phyloP scores from a whole-genome alignment of 495 filamentous ascomycete species.

The Lichina pygmaea region DNA sequence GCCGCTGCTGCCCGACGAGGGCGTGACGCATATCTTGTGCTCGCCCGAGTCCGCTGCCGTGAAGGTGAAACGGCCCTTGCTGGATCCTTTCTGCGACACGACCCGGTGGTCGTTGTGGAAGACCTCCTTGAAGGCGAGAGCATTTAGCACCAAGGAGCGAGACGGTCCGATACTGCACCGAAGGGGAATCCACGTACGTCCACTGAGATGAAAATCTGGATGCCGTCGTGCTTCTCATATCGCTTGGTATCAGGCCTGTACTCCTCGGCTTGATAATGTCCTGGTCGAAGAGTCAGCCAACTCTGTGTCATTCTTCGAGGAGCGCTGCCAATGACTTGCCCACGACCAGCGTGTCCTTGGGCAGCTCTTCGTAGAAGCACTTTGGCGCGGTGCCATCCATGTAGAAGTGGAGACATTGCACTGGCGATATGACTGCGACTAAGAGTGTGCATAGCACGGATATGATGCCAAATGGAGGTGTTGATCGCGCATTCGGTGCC shows the following conservation, averaged over 20 bases:
- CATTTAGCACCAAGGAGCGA: not conserved
- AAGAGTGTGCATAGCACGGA: not conserved
- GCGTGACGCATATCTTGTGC: constrained; percentile 83
- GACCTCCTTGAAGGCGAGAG: constrained; percentile 27
- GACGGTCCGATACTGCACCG: not conserved
- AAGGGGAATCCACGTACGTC: constrained; percentile 22
- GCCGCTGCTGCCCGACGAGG: constrained; percentile 30
- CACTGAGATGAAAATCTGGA: constrained; percentile 73
- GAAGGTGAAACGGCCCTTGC: constrained; percentile 81
- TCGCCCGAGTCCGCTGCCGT: constrained; percentile 78
- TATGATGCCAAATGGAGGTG: too few species aligned
- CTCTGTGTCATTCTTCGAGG: not conserved
- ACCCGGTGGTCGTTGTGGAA: constrained; percentile 98
- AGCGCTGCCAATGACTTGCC: constrained; percentile 21
- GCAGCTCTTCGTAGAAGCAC: constrained; percentile 96
- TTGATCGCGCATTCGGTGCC: too few species aligned
- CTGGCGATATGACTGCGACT: constrained; percentile 18
- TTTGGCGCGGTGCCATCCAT: constrained; percentile 57
- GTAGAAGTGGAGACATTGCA: constrained; percentile 83
- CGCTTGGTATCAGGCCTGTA: constrained; percentile 35
- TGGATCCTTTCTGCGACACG: constrained; percentile 53
- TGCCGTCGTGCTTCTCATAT: constrained; percentile 40
- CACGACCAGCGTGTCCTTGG: constrained; percentile 89
- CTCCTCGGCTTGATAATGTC: constrained; percentile 65
- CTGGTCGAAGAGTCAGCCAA: constrained; percentile 11